A percentile compares a stretch with the other conserved stretches of the same genome.
phyloP scores from a whole-genome alignment of 2,329 filamentous ascomycete genomes.

The Trichothecium roseum region DNA sequence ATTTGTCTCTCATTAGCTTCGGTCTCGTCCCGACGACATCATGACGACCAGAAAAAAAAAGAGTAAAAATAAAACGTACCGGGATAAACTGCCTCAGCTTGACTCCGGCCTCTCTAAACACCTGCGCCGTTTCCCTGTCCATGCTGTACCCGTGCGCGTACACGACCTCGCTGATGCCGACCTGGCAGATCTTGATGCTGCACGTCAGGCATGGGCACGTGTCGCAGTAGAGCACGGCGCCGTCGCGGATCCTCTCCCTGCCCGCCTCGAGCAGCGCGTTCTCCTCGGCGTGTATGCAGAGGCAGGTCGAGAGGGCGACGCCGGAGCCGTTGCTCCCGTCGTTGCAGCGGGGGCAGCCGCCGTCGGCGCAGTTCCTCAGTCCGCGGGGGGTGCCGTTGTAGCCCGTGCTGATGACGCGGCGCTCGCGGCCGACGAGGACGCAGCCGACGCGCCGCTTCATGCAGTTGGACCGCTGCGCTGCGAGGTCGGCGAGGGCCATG shows the following conservation, averaged over 20 bases:
- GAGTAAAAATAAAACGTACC: conserved; percentile 37
- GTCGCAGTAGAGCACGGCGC: conserved; percentile 81
- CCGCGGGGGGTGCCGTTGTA: conserved; percentile 97
- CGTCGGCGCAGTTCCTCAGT: conserved; percentile 81
- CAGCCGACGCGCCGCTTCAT: conserved; percentile 97
- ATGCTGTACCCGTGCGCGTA: conserved; percentile 93
- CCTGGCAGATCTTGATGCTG: conserved; percentile 96
- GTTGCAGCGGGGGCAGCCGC: conserved; percentile 85
- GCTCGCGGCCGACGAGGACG: conserved; percentile 71
- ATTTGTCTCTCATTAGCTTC: no score
- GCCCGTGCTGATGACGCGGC: conserved; percentile 83
- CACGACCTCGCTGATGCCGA: conserved; percentile 84
- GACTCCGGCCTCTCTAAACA: conserved; percentile 78
- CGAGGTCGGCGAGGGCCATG: conserved; percentile 90
- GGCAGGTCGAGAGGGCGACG: conserved; percentile 69
- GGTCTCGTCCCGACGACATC: no score
- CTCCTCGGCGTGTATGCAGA: conserved; percentile 97
- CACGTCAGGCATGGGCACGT: conserved; percentile 96
- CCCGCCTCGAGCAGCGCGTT: conserved; percentile 94
- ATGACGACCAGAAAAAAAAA: not conserved
- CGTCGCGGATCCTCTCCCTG: conserved; percentile 75
- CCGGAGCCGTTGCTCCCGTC: conserved; percentile 54
- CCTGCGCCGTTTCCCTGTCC: conserved; percentile 71
- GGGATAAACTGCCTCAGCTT: conserved; percentile 79
- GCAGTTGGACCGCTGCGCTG: conserved; percentile 85